phyloP scores from a whole-genome alignment of 2,329 filamentous ascomycete genomes.

The Raffaelea arxii region DNA sequence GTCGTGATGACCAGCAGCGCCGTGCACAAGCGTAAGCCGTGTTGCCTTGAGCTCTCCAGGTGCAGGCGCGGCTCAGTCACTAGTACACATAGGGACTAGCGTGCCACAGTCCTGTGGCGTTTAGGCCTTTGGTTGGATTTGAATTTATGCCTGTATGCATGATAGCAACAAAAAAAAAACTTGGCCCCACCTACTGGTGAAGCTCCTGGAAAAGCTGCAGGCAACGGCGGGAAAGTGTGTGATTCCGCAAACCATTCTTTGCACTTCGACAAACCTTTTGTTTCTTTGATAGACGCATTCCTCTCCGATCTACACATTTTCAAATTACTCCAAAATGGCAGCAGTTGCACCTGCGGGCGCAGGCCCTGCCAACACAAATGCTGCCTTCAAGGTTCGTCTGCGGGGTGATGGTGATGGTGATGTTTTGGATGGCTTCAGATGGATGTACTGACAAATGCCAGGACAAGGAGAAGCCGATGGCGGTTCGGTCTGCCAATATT shows the following conservation, averaged over 20 bases:
- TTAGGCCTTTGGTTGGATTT: background rate
- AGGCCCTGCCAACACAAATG: slow-evolving; percentile 37
- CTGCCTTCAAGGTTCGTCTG: slow-evolving; percentile 44
- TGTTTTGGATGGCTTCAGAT: background rate
- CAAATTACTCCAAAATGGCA: slow-evolving; percentile 30
- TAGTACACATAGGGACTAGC: slow-evolving; percentile 5
- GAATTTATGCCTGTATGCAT: slow-evolving; percentile 2
- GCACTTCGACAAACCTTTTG: background rate
- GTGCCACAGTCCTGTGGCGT: background rate
- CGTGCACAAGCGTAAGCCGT: slow-evolving; percentile 10
- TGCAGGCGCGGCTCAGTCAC: slow-evolving; percentile 11
- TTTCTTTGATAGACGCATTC: background rate
- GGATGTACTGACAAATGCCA: slow-evolving; percentile 19
- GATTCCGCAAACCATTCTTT: background rate
- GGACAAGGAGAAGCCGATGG: slow-evolving; percentile 97
- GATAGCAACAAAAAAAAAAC: slow-evolving; percentile 1
- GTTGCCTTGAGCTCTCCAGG: slow-evolving; percentile 12
- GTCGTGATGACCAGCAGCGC: background rate
- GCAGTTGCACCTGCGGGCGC: slow-evolving; percentile 33
- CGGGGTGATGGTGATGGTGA: background rate
- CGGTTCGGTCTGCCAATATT: slow-evolving; percentile 93
- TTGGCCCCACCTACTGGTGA: slow-evolving; percentile 2
- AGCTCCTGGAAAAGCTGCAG: slow-evolving; percentile 3
- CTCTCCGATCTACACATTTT: background rate
- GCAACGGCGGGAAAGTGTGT: no score